These are phyloP conservation scores for Epichloe aotearoae DNA, from an alignment of 2,329 filamentous ascomycete genomes.

Conservation along the genomic window DNA sequence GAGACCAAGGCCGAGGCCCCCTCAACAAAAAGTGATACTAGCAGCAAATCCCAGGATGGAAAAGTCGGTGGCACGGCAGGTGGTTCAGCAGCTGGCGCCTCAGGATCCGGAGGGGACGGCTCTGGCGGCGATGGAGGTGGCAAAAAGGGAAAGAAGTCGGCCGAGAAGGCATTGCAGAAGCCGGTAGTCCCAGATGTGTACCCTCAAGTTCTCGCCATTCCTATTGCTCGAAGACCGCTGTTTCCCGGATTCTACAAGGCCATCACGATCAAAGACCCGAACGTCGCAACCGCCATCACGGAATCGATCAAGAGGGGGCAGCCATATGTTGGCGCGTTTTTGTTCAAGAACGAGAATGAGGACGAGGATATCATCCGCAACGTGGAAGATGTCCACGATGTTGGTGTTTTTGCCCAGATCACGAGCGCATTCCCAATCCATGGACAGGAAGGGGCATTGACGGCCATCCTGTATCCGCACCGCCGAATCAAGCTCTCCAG, in stretches of 20 bases:
- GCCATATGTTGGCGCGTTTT: conserved; percentile 90
- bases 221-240: conserved; percentile 81
- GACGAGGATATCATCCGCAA: conserved; percentile 91
- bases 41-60: conserved; percentile 31
- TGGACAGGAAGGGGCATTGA: conserved; percentile 73
- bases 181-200: conserved; percentile 88
- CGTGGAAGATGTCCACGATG: conserved; percentile 82
- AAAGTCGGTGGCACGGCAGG: conserved; percentile 27
- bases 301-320: conserved; percentile 96
- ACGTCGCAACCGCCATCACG: conserved; percentile 81
- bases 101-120: conserved; percentile 38
- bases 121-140: conserved; percentile 43
- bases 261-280: conserved; percentile 86
- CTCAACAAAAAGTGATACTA: conserved; percentile 32
- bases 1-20: conserved; percentile 31
- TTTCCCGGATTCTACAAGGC: conserved; percentile 99
- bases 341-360: conserved; percentile 91
- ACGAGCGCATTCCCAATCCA: conserved; percentile 89
- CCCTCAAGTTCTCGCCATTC: conserved; percentile 93
- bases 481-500: conserved; percentile 83
- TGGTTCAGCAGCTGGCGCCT: conserved; percentile 42
- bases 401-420: conserved; percentile 94
- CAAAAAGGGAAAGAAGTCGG: conserved; percentile 60
- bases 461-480: conserved; percentile 91
- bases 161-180: conserved; percentile 71